A percentile compares a stretch with the other conserved stretches of the same genome.
phyloP scores from a whole-genome alignment of 140 eudicot species.

The Erigeron philadelphicus region DNA sequence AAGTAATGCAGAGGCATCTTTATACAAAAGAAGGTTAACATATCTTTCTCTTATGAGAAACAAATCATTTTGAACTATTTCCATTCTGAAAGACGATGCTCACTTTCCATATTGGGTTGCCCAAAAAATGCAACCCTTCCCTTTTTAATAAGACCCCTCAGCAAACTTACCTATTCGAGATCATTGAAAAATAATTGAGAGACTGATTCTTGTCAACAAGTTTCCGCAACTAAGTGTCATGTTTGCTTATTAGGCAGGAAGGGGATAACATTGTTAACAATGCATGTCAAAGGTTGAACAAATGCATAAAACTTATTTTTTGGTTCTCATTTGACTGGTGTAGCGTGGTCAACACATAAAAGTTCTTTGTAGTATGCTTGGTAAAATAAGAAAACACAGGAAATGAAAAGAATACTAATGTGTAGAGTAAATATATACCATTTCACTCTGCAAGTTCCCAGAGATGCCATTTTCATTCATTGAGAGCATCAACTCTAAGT shows the following conservation, averaged over 20 bases:
- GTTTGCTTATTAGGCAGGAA: too few relatives aligned
- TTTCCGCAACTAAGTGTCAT: too few relatives aligned
- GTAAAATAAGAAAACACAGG: neutral
- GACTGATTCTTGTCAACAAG: constrained; percentile 6
- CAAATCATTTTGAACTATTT: neutral
- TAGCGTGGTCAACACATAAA: neutral
- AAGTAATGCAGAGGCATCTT: neutral
- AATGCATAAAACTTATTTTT: neutral
- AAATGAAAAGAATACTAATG: neutral
- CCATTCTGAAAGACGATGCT: neutral
- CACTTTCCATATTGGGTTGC: neutral
- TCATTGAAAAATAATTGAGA: neutral
- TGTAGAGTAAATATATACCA: constrained; percentile 44
- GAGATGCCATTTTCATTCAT: constrained; percentile 87
- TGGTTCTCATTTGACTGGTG: neutral
- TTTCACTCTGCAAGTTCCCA: constrained; percentile 94
- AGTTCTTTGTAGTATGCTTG: neutral
- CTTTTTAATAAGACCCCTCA: neutral
- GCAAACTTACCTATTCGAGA: constrained; percentile 1
- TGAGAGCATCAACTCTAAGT: constrained; percentile 82
- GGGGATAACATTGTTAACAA: neutral
- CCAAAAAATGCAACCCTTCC: neutral
- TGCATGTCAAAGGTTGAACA: neutral
- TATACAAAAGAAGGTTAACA: neutral
- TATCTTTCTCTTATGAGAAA: neutral